Base-by-base conservation (phyloP, 148 eudicot genomes). In the Diospyros lotus region DNA sequence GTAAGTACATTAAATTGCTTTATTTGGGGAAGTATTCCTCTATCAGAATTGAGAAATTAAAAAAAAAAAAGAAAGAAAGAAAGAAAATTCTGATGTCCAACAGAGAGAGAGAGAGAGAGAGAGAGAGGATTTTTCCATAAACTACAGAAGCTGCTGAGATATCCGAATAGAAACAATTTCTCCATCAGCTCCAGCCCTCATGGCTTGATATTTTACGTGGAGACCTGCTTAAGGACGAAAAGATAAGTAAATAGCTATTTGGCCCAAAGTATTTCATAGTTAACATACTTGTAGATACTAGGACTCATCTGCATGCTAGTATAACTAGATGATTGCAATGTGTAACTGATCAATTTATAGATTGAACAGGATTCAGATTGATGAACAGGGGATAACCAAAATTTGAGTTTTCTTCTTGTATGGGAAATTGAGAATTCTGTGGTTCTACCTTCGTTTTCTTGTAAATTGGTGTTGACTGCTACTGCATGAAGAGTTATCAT, bases 381-480 rank as follows among this genome's bases (percentile, higher is more conserved):
- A 50, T 1, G 13, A 28, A 53, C 17, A 39, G 66, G 14, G 40
- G 42, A 62, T 9, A 15, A 38, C 38, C 9, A 9, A 38, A 17
- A 12, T 9, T 50, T 51, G 0, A 11, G 44, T 9, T 28, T 60
- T 1, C 28, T 58, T 10, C 58, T 48, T 48, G 52, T 15, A 56
- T 41, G 51, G 38, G 45, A 9, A 9, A 5, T 55, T 45, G 39
- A 71, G 15, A 45, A 53, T 48, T 10, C 7, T 38, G 63, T 50
- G 52, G 8, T 71, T 15, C 70, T 87, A 92, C 99, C 97, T 54
- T 92, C 96, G 72, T 95, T 95, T 46, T 81, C 80, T 75, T 84
- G 97, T 79, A 95, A 73, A 80, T 95, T 95, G 77, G 99, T 95
- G 82, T 88, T 90, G 60, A 95, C 87, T 50, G 97, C 99, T 64